Evolutionary conservation across 169 alveolate species (phyloP).

Genomic region (Neospora caninum): DNA sequence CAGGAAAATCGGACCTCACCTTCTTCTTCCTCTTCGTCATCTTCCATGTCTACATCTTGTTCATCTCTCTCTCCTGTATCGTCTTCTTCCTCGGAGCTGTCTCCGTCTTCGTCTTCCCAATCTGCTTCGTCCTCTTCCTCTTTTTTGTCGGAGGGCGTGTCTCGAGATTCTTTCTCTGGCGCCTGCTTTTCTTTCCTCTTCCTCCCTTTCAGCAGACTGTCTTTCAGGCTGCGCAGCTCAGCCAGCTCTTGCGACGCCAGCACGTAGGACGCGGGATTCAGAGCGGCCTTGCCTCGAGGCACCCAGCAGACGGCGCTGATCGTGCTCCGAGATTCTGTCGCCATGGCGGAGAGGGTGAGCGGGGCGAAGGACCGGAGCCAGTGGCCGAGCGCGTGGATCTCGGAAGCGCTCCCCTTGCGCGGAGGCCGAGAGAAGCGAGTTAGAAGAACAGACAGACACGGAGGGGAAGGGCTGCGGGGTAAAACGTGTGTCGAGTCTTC

Average conservation of each 20-base stretch:
- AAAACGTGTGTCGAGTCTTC: no score
- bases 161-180: background rate
- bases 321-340: constrained; percentile 7
- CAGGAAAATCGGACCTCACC: background rate
- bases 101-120: background rate
- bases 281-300: constrained; percentile 39
- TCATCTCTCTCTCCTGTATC: background rate
- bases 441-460: background rate
- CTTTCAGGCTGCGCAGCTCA: background rate
- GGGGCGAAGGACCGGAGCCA: background rate
- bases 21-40: constrained; percentile 27
- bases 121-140: constrained; percentile 20
- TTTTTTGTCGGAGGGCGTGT: background rate
- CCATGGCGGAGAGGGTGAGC: background rate
- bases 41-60: background rate
- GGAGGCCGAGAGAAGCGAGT: background rate
- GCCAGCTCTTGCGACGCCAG: constrained; percentile 7
- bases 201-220: background rate
- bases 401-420: background rate
- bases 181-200: background rate
- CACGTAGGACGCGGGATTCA: constrained; percentile 13
- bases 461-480: no score
- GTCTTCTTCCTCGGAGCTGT: background rate
- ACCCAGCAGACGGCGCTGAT: constrained; percentile 60
- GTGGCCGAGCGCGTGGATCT: background rate